A percentile compares a stretch with the other conserved stretches of the same genome.
Evolutionary conservation across 257 asterid genomes (phyloP).

Genomic region (Solanum medicagineum): DNA sequence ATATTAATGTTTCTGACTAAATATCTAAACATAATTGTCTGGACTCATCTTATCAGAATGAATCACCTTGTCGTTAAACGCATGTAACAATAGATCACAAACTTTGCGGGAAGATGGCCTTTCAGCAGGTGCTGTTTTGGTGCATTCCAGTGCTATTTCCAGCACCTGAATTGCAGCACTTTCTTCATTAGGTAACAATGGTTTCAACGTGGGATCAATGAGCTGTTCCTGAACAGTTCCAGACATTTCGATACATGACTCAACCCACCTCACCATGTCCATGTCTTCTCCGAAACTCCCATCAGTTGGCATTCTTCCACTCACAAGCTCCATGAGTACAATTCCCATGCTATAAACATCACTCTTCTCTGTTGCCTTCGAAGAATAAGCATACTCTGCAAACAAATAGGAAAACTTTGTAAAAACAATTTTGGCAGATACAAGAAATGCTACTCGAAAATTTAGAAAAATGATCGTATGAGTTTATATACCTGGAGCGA

Average conservation of each 20-base stretch:
- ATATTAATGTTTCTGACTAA: background rate
- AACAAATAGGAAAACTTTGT: background rate
- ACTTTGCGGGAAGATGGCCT: conserved; percentile 76
- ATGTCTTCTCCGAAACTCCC: conserved; percentile 50
- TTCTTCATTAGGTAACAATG: conserved; percentile 54
- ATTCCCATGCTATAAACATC: conserved; percentile 97
- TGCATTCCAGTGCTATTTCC: conserved; percentile 71
- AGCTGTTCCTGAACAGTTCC: conserved; percentile 36
- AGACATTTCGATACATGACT: conserved; percentile 36
- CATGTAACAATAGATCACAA: conserved; percentile 43
- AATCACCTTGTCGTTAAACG: conserved; percentile 35
- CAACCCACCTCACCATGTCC: conserved; percentile 93
- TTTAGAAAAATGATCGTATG: background rate
- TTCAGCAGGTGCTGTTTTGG: conserved; percentile 78
- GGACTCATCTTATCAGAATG: conserved; percentile 38
- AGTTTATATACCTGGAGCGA: conserved; percentile 70
- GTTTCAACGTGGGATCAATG: conserved; percentile 56
- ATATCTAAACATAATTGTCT: conserved; percentile 7
- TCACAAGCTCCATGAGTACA: conserved; percentile 85
- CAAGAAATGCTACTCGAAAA: background rate
- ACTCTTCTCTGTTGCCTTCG: conserved; percentile 75
- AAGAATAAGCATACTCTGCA: conserved; percentile 80
- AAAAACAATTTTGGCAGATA: background rate
- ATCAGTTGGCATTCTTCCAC: conserved; percentile 84
- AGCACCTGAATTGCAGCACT: conserved; percentile 45